These are phyloP conservation scores for Populus hybrid DNA, from an alignment of 441 rosid species.

Conservation along the genomic window DNA sequence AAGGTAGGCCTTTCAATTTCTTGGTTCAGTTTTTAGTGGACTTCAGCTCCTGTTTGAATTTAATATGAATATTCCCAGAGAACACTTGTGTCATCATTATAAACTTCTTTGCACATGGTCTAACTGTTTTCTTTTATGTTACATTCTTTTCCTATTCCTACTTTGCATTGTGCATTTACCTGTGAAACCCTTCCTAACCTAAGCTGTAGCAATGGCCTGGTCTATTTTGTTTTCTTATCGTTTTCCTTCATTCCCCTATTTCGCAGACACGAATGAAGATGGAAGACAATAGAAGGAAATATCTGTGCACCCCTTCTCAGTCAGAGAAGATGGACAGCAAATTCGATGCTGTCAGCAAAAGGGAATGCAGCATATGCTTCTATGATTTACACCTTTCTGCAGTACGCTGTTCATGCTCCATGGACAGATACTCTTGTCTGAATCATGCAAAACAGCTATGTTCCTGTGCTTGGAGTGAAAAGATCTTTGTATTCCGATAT, in stretches of 20 bases:
- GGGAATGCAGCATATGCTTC: conserved; percentile 57
- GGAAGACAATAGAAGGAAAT: conserved; percentile 50
- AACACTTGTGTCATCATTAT: not conserved
- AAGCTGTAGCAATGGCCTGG: not conserved
- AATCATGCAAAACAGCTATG: conserved; percentile 67
- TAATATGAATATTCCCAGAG: not conserved
- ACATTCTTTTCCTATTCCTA: not conserved
- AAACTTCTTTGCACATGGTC: not conserved
- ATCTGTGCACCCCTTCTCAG: conserved; percentile 34
- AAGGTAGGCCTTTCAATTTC: conserved; percentile 42
- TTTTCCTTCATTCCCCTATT: conserved; percentile 6
- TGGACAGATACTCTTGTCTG: conserved; percentile 54
- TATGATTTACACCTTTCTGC: conserved; percentile 76
- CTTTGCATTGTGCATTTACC: not conserved
- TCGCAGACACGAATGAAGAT: conserved; percentile 50
- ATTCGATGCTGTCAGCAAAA: conserved; percentile 44
- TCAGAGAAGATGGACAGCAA: conserved; percentile 46
- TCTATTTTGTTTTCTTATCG: not conserved
- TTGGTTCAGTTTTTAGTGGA: not conserved
- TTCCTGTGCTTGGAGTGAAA: conserved; percentile 53
- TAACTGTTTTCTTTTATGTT: not conserved
- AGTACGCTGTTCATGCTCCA: conserved; percentile 52
- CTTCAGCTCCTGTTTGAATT: not conserved
- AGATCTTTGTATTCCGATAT: conserved; percentile 49
- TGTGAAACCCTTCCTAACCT: not conserved